A percentile compares a stretch with the other conserved stretches of the same genome.
These are phyloP conservation scores for Quercus phellos DNA, from an alignment of 331 rosid genomes.

Conservation along the genomic window DNA sequence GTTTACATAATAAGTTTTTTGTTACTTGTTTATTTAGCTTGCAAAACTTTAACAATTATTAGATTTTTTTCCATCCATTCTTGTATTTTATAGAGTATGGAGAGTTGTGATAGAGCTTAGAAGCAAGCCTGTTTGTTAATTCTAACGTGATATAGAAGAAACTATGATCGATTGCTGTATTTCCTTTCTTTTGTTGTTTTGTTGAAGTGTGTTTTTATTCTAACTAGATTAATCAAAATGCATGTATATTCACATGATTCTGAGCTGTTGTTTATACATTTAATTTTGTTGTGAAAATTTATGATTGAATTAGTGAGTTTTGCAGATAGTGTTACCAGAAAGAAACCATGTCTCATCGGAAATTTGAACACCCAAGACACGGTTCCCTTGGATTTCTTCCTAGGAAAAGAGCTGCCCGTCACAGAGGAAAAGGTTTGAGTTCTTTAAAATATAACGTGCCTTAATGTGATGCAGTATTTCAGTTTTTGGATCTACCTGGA, in stretches of 20 bases:
- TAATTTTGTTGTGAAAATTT: background rate
- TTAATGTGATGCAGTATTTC: background rate
- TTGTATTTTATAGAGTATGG: too few relatives aligned
- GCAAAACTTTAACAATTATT: too few relatives aligned
- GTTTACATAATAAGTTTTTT: background rate
- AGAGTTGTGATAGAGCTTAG: too few relatives aligned
- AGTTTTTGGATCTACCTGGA: too few relatives aligned
- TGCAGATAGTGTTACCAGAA: background rate
- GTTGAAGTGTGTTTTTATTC: too few relatives aligned
- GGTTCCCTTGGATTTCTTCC: slow-evolving; percentile 59
- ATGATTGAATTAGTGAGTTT: slow-evolving; percentile 10
- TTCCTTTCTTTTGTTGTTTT: too few relatives aligned
- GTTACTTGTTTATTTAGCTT: background rate
- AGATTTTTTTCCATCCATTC: too few relatives aligned
- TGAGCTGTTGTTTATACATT: background rate
- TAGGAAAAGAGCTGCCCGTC: slow-evolving; percentile 48
- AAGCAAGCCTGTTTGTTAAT: too few relatives aligned
- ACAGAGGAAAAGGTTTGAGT: slow-evolving; percentile 46
- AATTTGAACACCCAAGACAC: slow-evolving; percentile 56
- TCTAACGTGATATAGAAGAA: too few relatives aligned
- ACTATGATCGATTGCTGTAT: too few relatives aligned
- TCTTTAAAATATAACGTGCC: background rate
- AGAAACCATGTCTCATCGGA: slow-evolving; percentile 47
- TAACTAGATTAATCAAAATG: too few relatives aligned
- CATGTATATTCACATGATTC: background rate